Evolutionary conservation across 163 green algal genomes (phyloP), one percentile per base, ranked within the genome.

Genomic region (Chlorella variabilis): DNA sequence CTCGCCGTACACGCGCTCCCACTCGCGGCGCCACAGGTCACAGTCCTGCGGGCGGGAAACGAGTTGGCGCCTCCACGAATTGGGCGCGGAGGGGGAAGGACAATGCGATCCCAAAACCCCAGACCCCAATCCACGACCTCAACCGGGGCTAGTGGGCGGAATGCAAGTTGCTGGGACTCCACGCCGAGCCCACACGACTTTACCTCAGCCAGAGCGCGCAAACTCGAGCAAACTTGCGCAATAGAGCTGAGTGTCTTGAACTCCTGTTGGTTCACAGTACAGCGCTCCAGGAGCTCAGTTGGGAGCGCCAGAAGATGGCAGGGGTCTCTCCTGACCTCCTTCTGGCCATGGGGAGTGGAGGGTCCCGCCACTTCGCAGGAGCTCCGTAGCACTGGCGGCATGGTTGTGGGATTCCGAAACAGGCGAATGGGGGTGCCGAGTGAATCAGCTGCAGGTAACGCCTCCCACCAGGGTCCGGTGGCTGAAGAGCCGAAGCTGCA

Each of bases 251-350:
- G 79, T 5, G 65, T 62, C 45, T 38, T 49, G 36, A 27, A 45
- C 0, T 45, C 29, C 15, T 8, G 11, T 21, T 61, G 2, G 2
- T 15, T 15, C 2, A 78, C 4, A 0, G 70, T 8, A 13, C 34
- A 18, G 3, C 58, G 58, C 25, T 85, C 79, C 33, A 85, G 61
- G 11, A 85, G 41, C 45, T 80, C 79, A 0, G 59, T 20, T 4
- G 79, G 79, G 0, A 85, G 58, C 9, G 33, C 58, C 29, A 80
- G 38, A 25, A 83, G 51, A 0, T 8, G 66, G n/a, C 36, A 70
- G 48, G 18, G 25, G 0, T 6, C 56, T 6, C 31, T 3, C 1
- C 56, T 36, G 20, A 15, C 21, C 38, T 58, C 27, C 34, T 41
- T 49, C 27, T 36, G 49, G 45, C 15, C 31, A 20, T 66, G 27